Percentiles rank a stretch among this genome's conserved stretches.
Conservation (phyloP, 108 stramenopile genomes). For the Cyclotella distinguenda region DNA sequence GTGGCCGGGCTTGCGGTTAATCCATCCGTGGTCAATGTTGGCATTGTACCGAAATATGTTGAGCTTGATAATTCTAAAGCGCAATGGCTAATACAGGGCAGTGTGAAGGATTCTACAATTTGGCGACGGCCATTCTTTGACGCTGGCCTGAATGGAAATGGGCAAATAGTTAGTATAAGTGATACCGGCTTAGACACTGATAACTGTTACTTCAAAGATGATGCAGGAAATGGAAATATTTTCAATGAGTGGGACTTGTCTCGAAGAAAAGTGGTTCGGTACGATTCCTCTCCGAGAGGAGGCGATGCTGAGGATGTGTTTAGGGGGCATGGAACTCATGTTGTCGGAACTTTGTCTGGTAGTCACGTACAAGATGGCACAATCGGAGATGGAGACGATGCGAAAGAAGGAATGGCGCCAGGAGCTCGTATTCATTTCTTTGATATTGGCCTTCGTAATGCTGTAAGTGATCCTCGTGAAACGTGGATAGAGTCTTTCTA, state of each 20-base stretch:
- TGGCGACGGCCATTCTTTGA: slow-evolving; percentile 40
- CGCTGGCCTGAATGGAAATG: slow-evolving; percentile 33
- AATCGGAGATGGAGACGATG: slow-evolving; percentile 22
- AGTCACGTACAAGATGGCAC: slow-evolving; percentile 11
- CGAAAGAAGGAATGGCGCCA: slow-evolving; percentile 39
- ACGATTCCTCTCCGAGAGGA: slow-evolving; percentile 24
- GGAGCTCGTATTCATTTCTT: slow-evolving; percentile 43
- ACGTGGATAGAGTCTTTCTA: slow-evolving; percentile 19
- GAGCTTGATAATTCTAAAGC: slow-evolving; percentile 18
- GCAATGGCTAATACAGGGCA: slow-evolving; percentile 20
- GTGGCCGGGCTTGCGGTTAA: slow-evolving; percentile 18
- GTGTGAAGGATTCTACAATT: neutral
- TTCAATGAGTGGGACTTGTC: slow-evolving; percentile 19
- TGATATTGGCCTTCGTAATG: slow-evolving; percentile 39
- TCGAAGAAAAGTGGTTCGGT: slow-evolving; percentile 45
- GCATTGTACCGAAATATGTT: slow-evolving; percentile 14
- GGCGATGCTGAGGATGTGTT: slow-evolving; percentile 20
- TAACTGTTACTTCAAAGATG: slow-evolving; percentile 50
- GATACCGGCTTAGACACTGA: slow-evolving; percentile 47
- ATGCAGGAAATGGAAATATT: slow-evolving; percentile 10
- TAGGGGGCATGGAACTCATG: slow-evolving; percentile 54
- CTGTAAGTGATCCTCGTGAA: slow-evolving; percentile 24
- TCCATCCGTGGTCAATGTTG: slow-evolving; percentile 19
- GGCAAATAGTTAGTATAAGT: slow-evolving; percentile 45
- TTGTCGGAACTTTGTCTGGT: slow-evolving; percentile 44